phyloP scores from a whole-genome alignment of 176 grass and related monocot genomes.

The Echinochloa phyllopogon region DNA sequence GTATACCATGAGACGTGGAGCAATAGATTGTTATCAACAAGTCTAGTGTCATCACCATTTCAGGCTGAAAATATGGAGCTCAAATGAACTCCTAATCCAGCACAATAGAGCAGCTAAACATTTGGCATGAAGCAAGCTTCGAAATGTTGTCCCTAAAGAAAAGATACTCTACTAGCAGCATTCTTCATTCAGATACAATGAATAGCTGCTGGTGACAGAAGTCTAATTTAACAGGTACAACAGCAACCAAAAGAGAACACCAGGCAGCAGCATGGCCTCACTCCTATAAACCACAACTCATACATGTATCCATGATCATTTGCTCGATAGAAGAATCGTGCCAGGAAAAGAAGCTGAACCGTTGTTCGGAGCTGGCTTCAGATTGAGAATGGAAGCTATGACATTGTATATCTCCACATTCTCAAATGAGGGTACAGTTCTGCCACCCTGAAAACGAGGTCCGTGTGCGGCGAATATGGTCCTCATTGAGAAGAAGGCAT shows the following conservation, averaged over 20 bases:
- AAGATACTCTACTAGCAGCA: conserved; percentile 32
- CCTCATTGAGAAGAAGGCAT: conserved; percentile 93
- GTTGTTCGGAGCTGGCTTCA: conserved; percentile 79
- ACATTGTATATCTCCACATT: conserved; percentile 96
- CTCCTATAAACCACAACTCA: conserved; percentile 14
- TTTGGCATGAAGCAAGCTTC: neutral
- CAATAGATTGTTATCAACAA: conserved; percentile 20
- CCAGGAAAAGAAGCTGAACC: conserved; percentile 74
- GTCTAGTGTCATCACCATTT: conserved; percentile 5
- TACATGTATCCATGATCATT: conserved; percentile 36
- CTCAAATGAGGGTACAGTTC: conserved; percentile 75
- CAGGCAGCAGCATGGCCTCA: conserved; percentile 1
- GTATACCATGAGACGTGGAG: conserved; percentile 4
- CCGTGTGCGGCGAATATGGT: conserved; percentile 79
- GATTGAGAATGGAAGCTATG: conserved; percentile 71
- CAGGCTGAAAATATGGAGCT: conserved; percentile 27
- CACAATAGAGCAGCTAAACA: neutral
- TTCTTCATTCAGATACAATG: conserved; percentile 5
- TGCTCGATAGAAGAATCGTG: conserved; percentile 61
- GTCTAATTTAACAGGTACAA: conserved; percentile 49
- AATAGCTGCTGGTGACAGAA: conserved; percentile 28
- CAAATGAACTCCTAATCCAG: conserved; percentile 19
- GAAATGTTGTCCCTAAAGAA: neutral
- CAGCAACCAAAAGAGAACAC: conserved; percentile 32
- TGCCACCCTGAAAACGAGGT: conserved; percentile 72